phyloP scores from a whole-genome alignment of 139 green algal species.

The Micractinium conductrix region DNA sequence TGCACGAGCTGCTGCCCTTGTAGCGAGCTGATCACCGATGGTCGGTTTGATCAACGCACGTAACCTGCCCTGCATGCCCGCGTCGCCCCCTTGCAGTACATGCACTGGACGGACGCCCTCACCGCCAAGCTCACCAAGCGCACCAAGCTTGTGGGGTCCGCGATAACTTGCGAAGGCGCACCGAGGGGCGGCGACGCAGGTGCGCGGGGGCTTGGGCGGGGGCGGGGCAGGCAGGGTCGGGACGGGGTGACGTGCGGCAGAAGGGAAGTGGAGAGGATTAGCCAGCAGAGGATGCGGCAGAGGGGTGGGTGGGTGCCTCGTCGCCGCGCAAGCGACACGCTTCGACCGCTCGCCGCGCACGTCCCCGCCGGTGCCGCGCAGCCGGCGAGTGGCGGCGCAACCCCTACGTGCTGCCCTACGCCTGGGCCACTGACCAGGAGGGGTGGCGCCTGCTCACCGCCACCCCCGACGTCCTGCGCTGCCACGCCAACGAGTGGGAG shows the following conservation, averaged over 20 bases:
- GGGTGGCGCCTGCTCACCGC: slow-evolving; percentile 23
- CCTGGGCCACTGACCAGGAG: slow-evolving; percentile 45
- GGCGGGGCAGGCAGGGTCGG: neutral
- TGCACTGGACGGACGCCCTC: slow-evolving; percentile 57
- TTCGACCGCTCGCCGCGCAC: neutral
- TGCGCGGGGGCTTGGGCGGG: neutral
- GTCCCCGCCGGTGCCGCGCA: neutral
- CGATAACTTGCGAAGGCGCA: slow-evolving; percentile 53
- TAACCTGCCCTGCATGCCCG: no score
- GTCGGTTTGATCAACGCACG: no score
- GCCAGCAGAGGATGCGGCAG: neutral
- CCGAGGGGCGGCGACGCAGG: slow-evolving; percentile 40
- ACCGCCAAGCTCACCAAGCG: slow-evolving; percentile 26
- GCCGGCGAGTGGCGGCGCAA: slow-evolving; percentile 43
- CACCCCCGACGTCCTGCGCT: slow-evolving; percentile 38
- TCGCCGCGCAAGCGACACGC: neutral
- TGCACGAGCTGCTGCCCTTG: no score
- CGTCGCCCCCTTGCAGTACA: neutral
- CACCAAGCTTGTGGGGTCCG: slow-evolving; percentile 57
- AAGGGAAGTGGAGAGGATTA: no score
- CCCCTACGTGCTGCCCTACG: slow-evolving; percentile 39
- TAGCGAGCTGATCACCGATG: no score
- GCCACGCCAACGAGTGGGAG: slow-evolving; percentile 45
- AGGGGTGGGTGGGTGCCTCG: neutral
- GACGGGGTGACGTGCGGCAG: neutral